Conservation (phyloP, 169 alveolate genomes). For the Amoebophrya sp. region DNA sequence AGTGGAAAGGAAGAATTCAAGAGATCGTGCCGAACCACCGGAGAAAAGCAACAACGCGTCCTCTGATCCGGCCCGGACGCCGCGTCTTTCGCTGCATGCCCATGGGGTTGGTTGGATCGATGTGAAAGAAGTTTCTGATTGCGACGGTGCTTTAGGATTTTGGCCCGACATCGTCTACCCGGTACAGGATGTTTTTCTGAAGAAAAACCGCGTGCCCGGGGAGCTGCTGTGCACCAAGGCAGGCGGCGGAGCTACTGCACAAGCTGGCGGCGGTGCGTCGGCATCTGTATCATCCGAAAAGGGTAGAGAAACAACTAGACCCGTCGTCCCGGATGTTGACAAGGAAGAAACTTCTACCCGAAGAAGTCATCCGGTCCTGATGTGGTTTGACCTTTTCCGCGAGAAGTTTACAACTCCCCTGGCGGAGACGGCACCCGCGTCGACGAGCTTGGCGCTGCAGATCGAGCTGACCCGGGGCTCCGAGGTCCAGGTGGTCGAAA, state of each 20-base stretch:
- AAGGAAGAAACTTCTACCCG: no score
- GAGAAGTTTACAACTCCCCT: not conserved
- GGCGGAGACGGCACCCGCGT: not conserved
- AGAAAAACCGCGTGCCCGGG: not conserved
- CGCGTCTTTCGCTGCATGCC: not conserved
- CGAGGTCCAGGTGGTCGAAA: not conserved
- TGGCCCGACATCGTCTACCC: conserved; percentile 16
- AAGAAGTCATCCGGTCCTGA: not conserved
- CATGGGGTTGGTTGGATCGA: not conserved
- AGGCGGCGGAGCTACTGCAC: not conserved
- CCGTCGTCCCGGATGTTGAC: no score
- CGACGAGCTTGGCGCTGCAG: not conserved
- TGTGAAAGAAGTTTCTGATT: not conserved
- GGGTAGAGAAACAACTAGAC: no score
- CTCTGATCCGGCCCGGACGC: not conserved
- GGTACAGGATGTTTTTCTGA: not conserved
- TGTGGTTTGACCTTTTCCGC: not conserved
- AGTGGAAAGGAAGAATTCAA: no score
- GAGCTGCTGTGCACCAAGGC: not conserved
- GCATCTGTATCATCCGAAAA: no score
- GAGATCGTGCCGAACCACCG: no score
- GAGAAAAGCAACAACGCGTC: not conserved
- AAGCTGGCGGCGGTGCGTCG: no score
- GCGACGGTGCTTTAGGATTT: not conserved
- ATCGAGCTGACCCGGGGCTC: not conserved